phyloP scores from a whole-genome alignment of 23 red algal genomes.

The Rhodosorus marinus region DNA sequence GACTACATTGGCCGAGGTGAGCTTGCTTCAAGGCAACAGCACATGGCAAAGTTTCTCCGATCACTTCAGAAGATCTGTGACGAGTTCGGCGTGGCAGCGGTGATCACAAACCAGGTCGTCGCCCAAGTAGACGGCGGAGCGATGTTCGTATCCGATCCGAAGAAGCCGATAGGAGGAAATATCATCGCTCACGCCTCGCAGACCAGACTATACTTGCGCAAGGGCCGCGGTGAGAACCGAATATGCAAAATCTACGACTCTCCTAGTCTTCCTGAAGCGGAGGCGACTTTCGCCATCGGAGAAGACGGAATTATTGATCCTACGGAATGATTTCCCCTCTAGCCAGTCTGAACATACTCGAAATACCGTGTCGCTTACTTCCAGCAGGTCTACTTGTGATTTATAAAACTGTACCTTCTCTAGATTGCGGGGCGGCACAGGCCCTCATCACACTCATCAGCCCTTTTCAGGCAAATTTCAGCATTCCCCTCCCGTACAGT shows the following conservation, averaged over 20 bases:
- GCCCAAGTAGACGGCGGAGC: slow-evolving; percentile 94
- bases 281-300: slow-evolving; percentile 79
- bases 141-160: slow-evolving; percentile 87
- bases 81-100: slow-evolving; percentile 91
- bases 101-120: slow-evolving; percentile 98
- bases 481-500: too few species aligned
- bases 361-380: too few species aligned
- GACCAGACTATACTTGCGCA: slow-evolving; percentile 75
- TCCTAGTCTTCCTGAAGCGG: slow-evolving; percentile 72
- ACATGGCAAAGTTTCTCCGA: slow-evolving; percentile 89
- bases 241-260: slow-evolving; percentile 97
- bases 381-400: too few species aligned
- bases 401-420: too few species aligned
- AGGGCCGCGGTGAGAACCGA: slow-evolving; percentile 72
- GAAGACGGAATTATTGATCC: slow-evolving; percentile 82
- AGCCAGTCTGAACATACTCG: too few species aligned
- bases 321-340: slow-evolving; percentile 61
- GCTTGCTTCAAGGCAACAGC: slow-evolving; percentile 89
- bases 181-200: slow-evolving; percentile 98
- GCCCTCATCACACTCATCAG: too few species aligned
- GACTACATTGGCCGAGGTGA: slow-evolving; percentile 88
- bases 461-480: too few species aligned
- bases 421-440: too few species aligned
- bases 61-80: slow-evolving; percentile 75
- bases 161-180: slow-evolving; percentile 91